Evolutionary conservation across 805 yeast genomes (phyloP), one percentile per base, ranked within the genome.

Genomic region (Babjeviella inositovora): DNA sequence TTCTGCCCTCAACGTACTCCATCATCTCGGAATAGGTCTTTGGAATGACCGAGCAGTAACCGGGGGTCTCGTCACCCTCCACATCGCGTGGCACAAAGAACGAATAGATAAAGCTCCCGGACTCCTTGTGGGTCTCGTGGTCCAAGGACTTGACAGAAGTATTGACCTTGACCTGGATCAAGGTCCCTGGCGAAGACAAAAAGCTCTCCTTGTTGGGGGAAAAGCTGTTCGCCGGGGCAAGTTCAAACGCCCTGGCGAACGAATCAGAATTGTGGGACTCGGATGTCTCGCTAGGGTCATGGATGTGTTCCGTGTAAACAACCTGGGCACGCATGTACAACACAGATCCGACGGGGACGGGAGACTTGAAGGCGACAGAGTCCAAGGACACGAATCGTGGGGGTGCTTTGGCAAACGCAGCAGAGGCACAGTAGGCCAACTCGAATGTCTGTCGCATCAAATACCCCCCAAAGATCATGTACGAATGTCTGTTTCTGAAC

Each of bases 391-490:
- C 79, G 35, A 85, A 85, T 42, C 95, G 61, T 20, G 97, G 95
- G 29, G 75, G 70, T 9, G 87, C 71, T 33, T 70, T 71, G 2
- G 94, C 58, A 39, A 85, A 82, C 2, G 92, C 79, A 5, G 93
- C 93, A 6, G 93, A 82, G 10, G 87, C 70, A 49, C 93, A 82
- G 43, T 84, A 85, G 2, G 94, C 96, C 38, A 85, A 64, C 45
- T 85, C 97, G 44, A 85, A 85, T 3, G 93, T 70, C 50, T 84
- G 93, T 47, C 95, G 70, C 57, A 85, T 64, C 39, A 85, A 54
- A 40, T 85, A 85, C 14, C 97, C 97, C 37, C 97, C 97, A 47
- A 85, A 85, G 21, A 85, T 80, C 81, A 84, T 82, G 50, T 76
- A 81, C 4, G 92, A 77, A 44, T 85, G 94, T 44, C 94, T 68